Evolutionary conservation across 1,139 yeast species (phyloP).

Genomic region (Debaryomycetaceae sp.): DNA sequence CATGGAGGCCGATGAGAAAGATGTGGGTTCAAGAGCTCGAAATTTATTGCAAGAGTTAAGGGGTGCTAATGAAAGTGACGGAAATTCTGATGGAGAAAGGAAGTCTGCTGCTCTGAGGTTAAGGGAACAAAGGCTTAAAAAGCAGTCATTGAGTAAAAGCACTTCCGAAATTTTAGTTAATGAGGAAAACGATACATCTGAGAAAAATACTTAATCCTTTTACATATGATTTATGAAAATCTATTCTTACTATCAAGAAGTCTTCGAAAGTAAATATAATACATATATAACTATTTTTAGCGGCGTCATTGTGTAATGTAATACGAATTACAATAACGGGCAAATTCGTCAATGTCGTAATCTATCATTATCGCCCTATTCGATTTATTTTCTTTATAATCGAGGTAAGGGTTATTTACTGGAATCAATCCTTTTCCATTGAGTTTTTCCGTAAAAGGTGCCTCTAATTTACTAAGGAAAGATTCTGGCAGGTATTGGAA

Average conservation of each 20-base stretch:
- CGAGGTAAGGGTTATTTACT: constrained; percentile 36
- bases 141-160: constrained; percentile 4
- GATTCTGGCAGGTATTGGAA: constrained; percentile 8
- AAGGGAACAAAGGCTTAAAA: constrained; percentile 32
- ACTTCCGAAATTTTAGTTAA: neutral
- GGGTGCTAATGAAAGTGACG: constrained; percentile 24
- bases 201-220: neutral
- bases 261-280: too few relatives aligned
- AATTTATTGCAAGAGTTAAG: constrained; percentile 56
- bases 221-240: neutral
- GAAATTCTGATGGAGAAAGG: constrained; percentile 5
- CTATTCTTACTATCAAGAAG: too few relatives aligned
- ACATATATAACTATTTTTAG: neutral
- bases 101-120: constrained; percentile 35
- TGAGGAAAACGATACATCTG: neutral
- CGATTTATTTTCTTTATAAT: constrained; percentile 25
- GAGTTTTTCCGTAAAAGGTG: constrained; percentile 36
- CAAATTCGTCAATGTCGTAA: constrained; percentile 34
- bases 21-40: constrained; percentile 60
- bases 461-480: constrained; percentile 21
- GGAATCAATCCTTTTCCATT: constrained; percentile 42
- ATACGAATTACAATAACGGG: constrained; percentile 12
- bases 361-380: constrained; percentile 30
- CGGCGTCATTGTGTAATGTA: constrained; percentile 5
- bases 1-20: constrained; percentile 25